Evolutionary conservation across 164 flowering plant species (phyloP).

Genomic region (Dillenia turbinata): DNA sequence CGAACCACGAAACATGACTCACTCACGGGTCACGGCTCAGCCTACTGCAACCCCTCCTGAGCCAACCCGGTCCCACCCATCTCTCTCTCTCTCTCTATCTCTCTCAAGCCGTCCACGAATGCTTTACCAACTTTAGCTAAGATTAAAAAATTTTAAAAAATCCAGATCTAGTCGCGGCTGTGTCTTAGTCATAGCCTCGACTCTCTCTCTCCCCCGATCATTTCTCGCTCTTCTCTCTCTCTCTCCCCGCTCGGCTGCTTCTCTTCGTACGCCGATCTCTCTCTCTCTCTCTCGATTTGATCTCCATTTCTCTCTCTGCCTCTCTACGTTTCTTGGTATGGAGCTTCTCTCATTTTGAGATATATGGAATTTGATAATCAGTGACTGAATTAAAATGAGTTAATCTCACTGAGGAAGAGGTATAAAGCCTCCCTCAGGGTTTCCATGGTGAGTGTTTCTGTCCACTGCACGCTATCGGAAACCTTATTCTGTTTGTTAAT

Average conservation of each 20-base stretch:
- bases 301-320: not conserved
- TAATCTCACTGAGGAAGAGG: not conserved
- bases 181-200: conserved; percentile 13
- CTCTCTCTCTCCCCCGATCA: conserved; percentile 11
- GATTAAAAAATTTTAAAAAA: not conserved
- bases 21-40: not conserved
- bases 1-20: no score
- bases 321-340: not conserved
- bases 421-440: not conserved
- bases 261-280: conserved; percentile 35
- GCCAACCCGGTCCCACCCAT: conserved; percentile 5
- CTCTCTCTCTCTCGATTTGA: conserved; percentile 14
- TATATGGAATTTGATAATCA: conserved; percentile 4
- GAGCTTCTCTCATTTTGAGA: conserved; percentile 1
- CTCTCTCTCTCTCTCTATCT: conserved; percentile 8
- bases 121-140: not conserved
- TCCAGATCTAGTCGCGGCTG: conserved; percentile 24
- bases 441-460: conserved; percentile 5
- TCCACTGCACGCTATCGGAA: not conserved
- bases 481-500: conserved; percentile 3
- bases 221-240: conserved; percentile 5
- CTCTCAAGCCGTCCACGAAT: conserved; percentile 16
- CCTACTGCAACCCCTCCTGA: not conserved
- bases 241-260: conserved; percentile 33
- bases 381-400: conserved; percentile 1